Conservation (phyloP, 2,329 filamentous ascomycete species). For the Diaporthe sp. region DNA sequence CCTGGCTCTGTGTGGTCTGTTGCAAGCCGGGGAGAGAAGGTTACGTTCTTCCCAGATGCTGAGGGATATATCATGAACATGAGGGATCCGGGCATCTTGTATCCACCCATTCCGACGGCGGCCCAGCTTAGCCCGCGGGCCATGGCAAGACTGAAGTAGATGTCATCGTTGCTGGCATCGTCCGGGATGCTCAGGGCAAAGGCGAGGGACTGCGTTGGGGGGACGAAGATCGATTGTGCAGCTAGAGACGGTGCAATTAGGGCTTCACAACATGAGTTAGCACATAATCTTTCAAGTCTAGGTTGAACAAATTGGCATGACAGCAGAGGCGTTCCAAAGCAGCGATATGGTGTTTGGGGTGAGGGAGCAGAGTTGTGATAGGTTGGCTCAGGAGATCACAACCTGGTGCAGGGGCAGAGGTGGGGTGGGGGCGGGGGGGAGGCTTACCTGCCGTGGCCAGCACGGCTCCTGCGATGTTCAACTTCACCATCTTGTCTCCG, state of each 20-base stretch:
- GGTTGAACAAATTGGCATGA: background rate
- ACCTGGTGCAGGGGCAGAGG: background rate
- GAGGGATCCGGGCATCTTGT: conserved; percentile 64
- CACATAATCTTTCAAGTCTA: background rate
- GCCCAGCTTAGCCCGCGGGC: conserved; percentile 62
- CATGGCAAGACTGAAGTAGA: conserved; percentile 68
- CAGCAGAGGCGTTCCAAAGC: background rate
- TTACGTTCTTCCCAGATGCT: conserved; percentile 61
- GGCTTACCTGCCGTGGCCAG: conserved; percentile 33
- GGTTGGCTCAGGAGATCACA: background rate
- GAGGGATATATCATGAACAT: conserved; percentile 68
- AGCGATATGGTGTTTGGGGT: background rate
- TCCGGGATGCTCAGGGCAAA: conserved; percentile 65
- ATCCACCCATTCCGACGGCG: conserved; percentile 66
- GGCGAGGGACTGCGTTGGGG: conserved; percentile 56
- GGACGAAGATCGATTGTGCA: conserved; percentile 51
- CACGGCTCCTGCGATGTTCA: conserved; percentile 24
- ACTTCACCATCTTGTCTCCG: conserved; percentile 15
- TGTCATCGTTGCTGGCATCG: conserved; percentile 57
- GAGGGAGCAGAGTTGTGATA: background rate
- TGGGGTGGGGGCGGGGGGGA: background rate
- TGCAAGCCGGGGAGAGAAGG: conserved; percentile 66
- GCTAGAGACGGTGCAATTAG: conserved; percentile 21
- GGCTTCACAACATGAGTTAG: background rate
- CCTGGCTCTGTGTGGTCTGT: conserved; percentile 65